Percentiles rank a stretch among this genome's conserved stretches.
Conservation (phyloP, 805 yeast genomes). For the Yarrowia porcina region DNA sequence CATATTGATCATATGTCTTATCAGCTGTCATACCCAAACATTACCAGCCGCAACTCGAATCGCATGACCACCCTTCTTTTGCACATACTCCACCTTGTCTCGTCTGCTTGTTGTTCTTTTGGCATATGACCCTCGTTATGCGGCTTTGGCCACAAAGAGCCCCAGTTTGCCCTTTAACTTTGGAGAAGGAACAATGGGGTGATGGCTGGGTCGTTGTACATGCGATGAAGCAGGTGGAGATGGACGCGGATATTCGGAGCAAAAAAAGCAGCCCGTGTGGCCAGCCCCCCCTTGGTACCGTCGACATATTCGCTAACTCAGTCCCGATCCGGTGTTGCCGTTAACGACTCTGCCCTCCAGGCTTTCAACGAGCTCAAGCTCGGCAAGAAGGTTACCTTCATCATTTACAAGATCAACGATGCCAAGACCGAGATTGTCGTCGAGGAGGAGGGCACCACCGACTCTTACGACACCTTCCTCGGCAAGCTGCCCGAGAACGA, state of each 20-base stretch:
- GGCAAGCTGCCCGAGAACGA: slow-evolving; percentile 91
- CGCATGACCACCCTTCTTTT: neutral
- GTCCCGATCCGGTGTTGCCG: slow-evolving; percentile 57
- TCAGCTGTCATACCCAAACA: neutral
- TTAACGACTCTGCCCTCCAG: slow-evolving; percentile 83
- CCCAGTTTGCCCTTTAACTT: neutral
- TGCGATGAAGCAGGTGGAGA: slow-evolving; percentile 7
- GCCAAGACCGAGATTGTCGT: slow-evolving; percentile 88
- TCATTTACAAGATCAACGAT: slow-evolving; percentile 78
- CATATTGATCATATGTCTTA: neutral
- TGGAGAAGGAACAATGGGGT: neutral
- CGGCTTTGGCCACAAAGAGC: slow-evolving; percentile 4
- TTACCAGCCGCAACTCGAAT: neutral
- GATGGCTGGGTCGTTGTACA: neutral
- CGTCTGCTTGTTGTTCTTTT: neutral
- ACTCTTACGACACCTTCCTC: slow-evolving; percentile 79
- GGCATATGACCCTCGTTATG: slow-evolving; percentile 1
- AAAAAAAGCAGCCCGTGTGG: no score
- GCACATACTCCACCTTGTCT: neutral
- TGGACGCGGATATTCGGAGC: neutral
- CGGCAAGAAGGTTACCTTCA: slow-evolving; percentile 72
- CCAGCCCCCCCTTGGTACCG: no score
- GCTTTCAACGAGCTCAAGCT: slow-evolving; percentile 96
- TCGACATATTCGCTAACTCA: neutral
- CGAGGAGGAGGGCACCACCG: slow-evolving; percentile 71